Base-by-base conservation (phyloP, 2,329 filamentous ascomycete genomes). In the Aspergillus sp. region DNA sequence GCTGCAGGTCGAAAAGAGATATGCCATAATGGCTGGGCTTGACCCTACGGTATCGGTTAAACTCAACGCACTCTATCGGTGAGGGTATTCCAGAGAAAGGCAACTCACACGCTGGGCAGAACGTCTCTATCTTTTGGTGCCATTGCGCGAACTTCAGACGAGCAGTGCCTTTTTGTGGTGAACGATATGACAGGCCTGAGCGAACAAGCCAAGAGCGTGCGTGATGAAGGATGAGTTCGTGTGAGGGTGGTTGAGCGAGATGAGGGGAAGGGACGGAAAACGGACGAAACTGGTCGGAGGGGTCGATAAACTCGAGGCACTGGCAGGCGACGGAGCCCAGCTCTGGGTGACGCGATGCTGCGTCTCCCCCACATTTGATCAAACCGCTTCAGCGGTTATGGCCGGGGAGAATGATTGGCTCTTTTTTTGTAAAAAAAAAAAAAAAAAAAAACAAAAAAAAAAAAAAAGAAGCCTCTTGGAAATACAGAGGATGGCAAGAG, bases 11-110 rank as follows among this genome's bases (percentile, higher is more conserved):
- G 70, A 82, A 86, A 66, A 99, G 84, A 56, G 88, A 91, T 64
- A 99, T 82, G 69, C 85, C 81, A 78, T 99, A 99, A 79, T 98
- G 91, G 61, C 82, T 80, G 2, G 95, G 92, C 79, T 91, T 93
- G 72, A 93, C 86, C 70, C 85, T 87, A 39, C 65, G 46, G 66
- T 59, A 27, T 27, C 17, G 17, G 47, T 61, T 54, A 55, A 54
- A 5, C 12, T 34, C 42, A 45, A 34, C 17, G 58, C 59, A 56
- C 22, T 40, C 20, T 27, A 15, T 22, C 33, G 19, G 15, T 6
- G 39, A 47, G 12, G 12, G 34, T 13, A 37, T 37, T 37, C 34
- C 15, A n/a, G 12, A n/a, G 13, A n/a, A n/a, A 49, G 27, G 59
- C 58, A 52, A 72, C 75, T 70, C 66, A 77, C 75, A 68, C 71